Evolutionary conservation across 108 stramenopile genomes (phyloP).

Genomic region (Skeletonema costatum): DNA sequence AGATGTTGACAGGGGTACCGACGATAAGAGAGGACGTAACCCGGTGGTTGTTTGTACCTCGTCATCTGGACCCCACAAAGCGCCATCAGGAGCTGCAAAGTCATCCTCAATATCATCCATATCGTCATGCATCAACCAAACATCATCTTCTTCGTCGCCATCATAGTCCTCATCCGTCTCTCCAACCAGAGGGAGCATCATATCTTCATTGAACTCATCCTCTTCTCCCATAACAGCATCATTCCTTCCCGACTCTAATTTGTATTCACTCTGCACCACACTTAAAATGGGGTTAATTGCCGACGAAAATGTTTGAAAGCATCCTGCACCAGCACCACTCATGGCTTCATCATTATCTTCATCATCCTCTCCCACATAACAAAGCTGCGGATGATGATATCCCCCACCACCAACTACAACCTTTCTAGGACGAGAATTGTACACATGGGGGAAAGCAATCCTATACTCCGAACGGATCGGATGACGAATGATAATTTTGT

Average conservation of each 20-base stretch:
- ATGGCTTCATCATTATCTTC: constrained; percentile 66
- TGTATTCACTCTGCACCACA: constrained; percentile 57
- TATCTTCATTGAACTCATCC: constrained; percentile 83
- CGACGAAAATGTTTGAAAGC: constrained; percentile 71
- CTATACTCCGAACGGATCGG: constrained; percentile 98
- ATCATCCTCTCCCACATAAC: constrained; percentile 87
- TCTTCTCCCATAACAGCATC: constrained; percentile 52
- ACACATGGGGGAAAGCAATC: constrained; percentile 97
- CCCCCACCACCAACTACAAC: constrained; percentile 72
- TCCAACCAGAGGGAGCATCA: constrained; percentile 76
- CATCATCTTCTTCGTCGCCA: constrained; percentile 58
- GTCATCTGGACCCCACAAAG: constrained; percentile 58
- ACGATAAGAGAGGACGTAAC: constrained; percentile 61
- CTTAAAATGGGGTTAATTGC: constrained; percentile 94
- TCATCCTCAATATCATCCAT: constrained; percentile 51
- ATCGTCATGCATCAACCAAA: constrained; percentile 63
- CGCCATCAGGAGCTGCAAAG: constrained; percentile 37
- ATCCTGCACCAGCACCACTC: constrained; percentile 28
- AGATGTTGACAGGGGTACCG: constrained; percentile 68
- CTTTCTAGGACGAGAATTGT: constrained; percentile 97
- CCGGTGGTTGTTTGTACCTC: constrained; percentile 49
- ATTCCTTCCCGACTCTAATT: constrained; percentile 43
- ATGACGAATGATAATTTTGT: constrained; percentile 97
- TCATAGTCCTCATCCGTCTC: constrained; percentile 75
- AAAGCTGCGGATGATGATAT: constrained; percentile 94